These are phyloP conservation scores for Amanita muscaria DNA, from an alignment of 768 basidiomycete species.

Conservation along the genomic window DNA sequence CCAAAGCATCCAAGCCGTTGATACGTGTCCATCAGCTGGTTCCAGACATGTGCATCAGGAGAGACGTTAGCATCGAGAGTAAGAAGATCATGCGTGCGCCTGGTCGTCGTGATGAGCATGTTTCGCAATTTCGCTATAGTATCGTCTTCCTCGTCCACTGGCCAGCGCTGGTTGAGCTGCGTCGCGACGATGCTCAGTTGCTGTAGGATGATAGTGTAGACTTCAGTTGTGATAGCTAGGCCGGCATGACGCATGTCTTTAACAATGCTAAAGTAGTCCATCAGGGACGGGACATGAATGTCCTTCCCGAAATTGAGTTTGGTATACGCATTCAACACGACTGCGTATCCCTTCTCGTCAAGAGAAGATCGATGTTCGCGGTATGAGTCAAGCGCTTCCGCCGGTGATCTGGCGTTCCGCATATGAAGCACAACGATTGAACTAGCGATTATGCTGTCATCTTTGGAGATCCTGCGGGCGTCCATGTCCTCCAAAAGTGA, in stretches of 20 bases:
- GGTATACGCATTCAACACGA: constrained; percentile 58
- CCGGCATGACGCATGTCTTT: constrained; percentile 71
- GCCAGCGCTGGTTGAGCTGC: constrained; percentile 16
- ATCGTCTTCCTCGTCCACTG: not conserved
- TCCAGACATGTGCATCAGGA: constrained; percentile 64
- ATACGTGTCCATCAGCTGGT: constrained; percentile 86
- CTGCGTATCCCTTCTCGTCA: constrained; percentile 49
- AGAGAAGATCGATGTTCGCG: constrained; percentile 32
- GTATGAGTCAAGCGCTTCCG: constrained; percentile 61
- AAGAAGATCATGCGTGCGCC: constrained; percentile 64
- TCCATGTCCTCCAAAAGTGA: constrained; percentile 63
- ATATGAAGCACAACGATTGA: constrained; percentile 59
- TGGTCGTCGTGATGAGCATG: constrained; percentile 39
- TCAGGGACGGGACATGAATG: constrained; percentile 32
- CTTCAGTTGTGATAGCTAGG: constrained; percentile 41
- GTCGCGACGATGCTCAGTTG: constrained; percentile 41
- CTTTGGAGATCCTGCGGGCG: constrained; percentile 33
- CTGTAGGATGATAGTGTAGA: constrained; percentile 62
- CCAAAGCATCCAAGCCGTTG: constrained; percentile 64
- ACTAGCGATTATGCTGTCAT: constrained; percentile 36
- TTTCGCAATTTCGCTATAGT: constrained; percentile 15
- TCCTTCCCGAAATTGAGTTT: constrained; percentile 42
- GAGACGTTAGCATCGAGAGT: constrained; percentile 72
- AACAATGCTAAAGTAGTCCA: constrained; percentile 67
- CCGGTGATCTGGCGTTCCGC: constrained; percentile 43